Evolutionary conservation across 331 rosid species (phyloP), one percentile per base, ranked within the genome.

Genomic region (Phaseolus coccineus): DNA sequence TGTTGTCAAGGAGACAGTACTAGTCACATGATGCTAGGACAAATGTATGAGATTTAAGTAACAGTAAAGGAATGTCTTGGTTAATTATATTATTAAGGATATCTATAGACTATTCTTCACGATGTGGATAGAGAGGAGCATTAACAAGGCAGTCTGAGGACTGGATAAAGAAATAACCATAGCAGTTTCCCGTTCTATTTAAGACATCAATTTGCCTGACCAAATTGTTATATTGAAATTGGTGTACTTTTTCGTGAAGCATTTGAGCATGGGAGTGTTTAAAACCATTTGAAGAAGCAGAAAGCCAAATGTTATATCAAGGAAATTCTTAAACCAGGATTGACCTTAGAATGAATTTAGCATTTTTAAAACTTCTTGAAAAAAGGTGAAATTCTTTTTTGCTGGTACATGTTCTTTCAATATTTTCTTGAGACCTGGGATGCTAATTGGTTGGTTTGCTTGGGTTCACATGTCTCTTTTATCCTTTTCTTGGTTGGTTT

Each of bases 401-500:
- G 16, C 46, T 10, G 37, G 63, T 81, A 13, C 56, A 65, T 25
- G 15, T 13, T 77, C 62, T 37, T 27, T 8, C 19, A 35, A 19
- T 8, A 8, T 56, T 47, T 65, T 57, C 39, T 67, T 48, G 73
- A 51, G 68, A 48, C 46, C 19, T 24, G 33, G 39, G 69, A 73
- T 73, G 57, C 28, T 39, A 71, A 83, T 56, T 72, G 64, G 12
- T 25, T 47, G 37, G 39, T 35, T 35, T 35, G 39, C 39, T 35
- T 35, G 1, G 39, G 39, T 35, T 55, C n/a, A 16, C 71, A 0
- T 56, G 28, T 73, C 69, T 47, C 63, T 65, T 46, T 77, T 66
- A 50, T 65, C 50, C 46, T 67, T 67, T 73, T 48, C 31, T 78
- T 59, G 67, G 33, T n/a, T 61, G 62, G 53, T 66, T 74, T 50